phyloP scores from a whole-genome alignment of 306 rosid genomes.

The Fragaria nilgerrensis region DNA sequence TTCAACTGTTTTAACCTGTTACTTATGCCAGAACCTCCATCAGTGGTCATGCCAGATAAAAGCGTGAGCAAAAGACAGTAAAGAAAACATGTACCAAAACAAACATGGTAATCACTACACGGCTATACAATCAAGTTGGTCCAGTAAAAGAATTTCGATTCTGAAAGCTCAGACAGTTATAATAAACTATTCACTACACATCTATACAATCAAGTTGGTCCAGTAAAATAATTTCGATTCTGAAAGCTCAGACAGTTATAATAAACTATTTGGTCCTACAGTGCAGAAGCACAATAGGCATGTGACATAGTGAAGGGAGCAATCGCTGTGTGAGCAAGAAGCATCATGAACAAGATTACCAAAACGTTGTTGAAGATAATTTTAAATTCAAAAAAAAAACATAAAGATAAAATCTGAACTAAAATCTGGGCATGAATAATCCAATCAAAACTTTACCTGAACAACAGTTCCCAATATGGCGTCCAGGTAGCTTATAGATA shows the following conservation, averaged over 20 bases:
- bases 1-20: constrained; percentile 89
- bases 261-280: neutral
- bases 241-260: no score
- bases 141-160: neutral
- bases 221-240: no score
- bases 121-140: neutral
- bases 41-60: constrained; percentile 18
- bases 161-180: neutral
- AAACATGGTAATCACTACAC: neutral
- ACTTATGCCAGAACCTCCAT: constrained; percentile 27
- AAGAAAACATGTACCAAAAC: neutral
- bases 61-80: neutral
- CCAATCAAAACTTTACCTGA: constrained; percentile 40
- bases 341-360: no score
- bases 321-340: neutral
- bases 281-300: neutral
- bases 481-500: constrained; percentile 72
- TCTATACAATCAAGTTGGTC: no score
- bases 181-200: no score
- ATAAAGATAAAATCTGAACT: neutral
- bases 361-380: no score
- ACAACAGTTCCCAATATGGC: constrained; percentile 82
- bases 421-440: neutral
- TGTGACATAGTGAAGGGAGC: neutral
- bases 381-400: no score